Evolutionary conservation across 2,329 filamentous ascomycete genomes (phyloP), one percentile per base, ranked within the genome.

Genomic region (Monilinia aucupariae): DNA sequence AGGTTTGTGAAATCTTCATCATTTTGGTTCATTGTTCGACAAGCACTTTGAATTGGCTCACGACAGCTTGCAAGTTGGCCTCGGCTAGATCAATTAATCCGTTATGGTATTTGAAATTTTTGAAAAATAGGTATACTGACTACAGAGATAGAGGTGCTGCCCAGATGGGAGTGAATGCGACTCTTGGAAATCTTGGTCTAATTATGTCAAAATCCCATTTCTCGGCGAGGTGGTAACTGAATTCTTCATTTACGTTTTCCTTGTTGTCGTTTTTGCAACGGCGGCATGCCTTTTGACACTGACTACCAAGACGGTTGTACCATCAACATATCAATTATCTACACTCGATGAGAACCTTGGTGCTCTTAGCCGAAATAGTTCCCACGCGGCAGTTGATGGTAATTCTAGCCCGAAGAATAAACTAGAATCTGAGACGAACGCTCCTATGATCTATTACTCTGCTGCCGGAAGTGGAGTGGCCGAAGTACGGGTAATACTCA

Each of bases 401-500:
- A 79, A 76, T 25, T 78, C 79, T n/a, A 76, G 75, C 73, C 63
- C 76, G 72, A 59, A 74, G 74, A 56, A 64, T 45, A 63, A 54
- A 45, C 45, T 60, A n/a, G 63, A 68, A 49, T 49, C 64, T 6
- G 63, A 71, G 13, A 54, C 67, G 2, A 75, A 79, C 0, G 83
- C 88, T 2, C 89, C 91, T 0, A 96, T 96, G 88, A 83, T 93
- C 6, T 99, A 96, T 76, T 99, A 97, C 75, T 92, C 94, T 9
- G 94, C 93, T 64, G 93, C 93, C 49, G 94, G 94, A 55, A 96
- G 92, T 76, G 94, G 94, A 70, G 94, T 99, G 15, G 94, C 94
- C 8, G 94, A 99, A 77, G 93, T 97, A 62, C 92, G 94, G 68
- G 94, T 97, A 64, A 97, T 97, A 64, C 83, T 97, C n/a, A 97